Percentiles rank a stretch among this genome's conserved stretches.
Evolutionary conservation across 495 filamentous ascomycete genomes (phyloP).

Genomic region (Talaromyces stipitatus): DNA sequence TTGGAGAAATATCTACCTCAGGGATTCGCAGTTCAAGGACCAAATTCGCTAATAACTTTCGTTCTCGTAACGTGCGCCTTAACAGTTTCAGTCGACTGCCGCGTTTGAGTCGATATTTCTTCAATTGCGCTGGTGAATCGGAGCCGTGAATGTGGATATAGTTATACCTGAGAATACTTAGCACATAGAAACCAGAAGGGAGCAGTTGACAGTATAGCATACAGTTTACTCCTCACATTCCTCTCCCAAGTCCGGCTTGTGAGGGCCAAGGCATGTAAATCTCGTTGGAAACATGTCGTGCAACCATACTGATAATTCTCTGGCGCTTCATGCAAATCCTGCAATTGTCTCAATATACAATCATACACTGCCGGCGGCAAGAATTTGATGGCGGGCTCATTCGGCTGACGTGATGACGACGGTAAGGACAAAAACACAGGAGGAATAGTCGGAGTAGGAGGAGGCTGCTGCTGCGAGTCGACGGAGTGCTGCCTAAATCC

Average conservation of each 20-base stretch:
- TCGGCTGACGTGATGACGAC: conserved; percentile 20
- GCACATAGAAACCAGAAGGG: conserved; percentile 7
- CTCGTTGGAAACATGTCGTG: conserved; percentile 70
- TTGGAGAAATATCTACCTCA: conserved; percentile 32
- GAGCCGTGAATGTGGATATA: conserved; percentile 61
- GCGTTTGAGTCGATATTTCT: conserved; percentile 58
- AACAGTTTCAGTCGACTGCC: conserved; percentile 67
- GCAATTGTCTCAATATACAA: conserved; percentile 45
- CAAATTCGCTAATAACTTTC: conserved; percentile 59
- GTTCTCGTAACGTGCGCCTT: conserved; percentile 65
- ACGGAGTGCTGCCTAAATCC: conserved; percentile 16
- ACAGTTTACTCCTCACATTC: conserved; percentile 58
- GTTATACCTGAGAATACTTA: conserved; percentile 48
- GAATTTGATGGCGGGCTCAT: conserved; percentile 38
- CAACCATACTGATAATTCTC: conserved; percentile 41
- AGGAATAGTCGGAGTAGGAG: not conserved
- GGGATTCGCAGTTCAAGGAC: conserved; percentile 72
- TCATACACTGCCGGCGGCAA: conserved; percentile 51
- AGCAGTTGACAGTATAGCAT: conserved; percentile 19
- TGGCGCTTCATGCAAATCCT: conserved; percentile 35
- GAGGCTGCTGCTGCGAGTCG: not conserved
- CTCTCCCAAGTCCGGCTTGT: conserved; percentile 61
- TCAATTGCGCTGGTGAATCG: conserved; percentile 55
- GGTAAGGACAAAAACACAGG: conserved; percentile 21
- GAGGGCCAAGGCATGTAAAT: conserved; percentile 59